Percentiles rank a stretch among this genome's conserved stretches.
phyloP scores from a whole-genome alignment of 805 yeast species.

The Lachancea cidri region DNA sequence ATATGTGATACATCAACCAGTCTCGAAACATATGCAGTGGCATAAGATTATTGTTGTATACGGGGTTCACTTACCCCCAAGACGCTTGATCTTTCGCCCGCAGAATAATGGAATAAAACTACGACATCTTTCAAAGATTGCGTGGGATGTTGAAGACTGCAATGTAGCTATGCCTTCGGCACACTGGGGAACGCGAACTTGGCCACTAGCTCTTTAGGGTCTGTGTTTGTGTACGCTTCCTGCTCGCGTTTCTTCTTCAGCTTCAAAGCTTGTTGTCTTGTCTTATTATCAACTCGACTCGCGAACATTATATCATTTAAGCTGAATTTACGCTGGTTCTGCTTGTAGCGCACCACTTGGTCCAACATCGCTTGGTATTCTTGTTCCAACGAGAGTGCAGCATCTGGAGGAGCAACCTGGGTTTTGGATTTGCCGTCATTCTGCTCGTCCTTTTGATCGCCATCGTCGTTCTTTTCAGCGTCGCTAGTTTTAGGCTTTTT shows the following conservation, averaged over 20 bases:
- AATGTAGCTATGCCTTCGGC: slow-evolving; percentile 13
- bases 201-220: slow-evolving; percentile 21
- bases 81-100: too few species aligned
- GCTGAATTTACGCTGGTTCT: slow-evolving; percentile 16
- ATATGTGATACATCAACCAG: not conserved
- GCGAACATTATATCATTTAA: slow-evolving; percentile 22
- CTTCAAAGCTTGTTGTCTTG: slow-evolving; percentile 7
- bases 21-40: too few species aligned
- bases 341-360: slow-evolving; percentile 15
- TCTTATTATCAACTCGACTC: slow-evolving; percentile 18
- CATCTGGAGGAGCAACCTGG: slow-evolving; percentile 1
- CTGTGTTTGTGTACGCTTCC: slow-evolving; percentile 27
- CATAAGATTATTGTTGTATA: too few species aligned
- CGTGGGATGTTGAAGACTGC: not conserved
- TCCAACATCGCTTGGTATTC: slow-evolving; percentile 20
- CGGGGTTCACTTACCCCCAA: too few species aligned
- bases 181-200: slow-evolving; percentile 25
- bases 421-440: not conserved
- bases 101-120: not conserved
- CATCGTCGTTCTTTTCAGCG: not conserved
- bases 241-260: slow-evolving; percentile 18
- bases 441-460: slow-evolving; percentile 2
- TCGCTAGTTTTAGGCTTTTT: slow-evolving; percentile 6
- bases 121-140: not conserved
- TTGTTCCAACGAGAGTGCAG: slow-evolving; percentile 4